These are phyloP conservation scores for Magnaporthiopsis incrustans DNA, from an alignment of 2,329 filamentous ascomycete species.

Conservation along the genomic window DNA sequence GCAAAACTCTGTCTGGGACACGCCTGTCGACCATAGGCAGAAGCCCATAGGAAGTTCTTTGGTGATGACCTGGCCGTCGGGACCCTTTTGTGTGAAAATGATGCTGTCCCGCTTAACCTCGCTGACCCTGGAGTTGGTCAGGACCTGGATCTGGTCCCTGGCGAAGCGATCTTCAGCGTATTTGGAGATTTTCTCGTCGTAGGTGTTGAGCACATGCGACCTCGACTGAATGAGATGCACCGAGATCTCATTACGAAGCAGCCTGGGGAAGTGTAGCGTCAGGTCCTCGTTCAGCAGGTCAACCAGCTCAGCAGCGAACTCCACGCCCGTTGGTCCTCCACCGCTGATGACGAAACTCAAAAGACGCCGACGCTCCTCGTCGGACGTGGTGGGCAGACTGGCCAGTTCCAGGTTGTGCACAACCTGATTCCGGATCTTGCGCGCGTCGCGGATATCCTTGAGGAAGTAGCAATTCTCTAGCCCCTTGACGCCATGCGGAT, in stretches of 20 bases:
- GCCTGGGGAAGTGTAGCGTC: conserved; percentile 70
- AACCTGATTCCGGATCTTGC: conserved; percentile 79
- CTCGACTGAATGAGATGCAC: conserved; percentile 95
- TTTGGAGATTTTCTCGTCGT: conserved; percentile 86
- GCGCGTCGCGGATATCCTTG: conserved; percentile 90
- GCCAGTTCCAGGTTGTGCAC: conserved; percentile 85
- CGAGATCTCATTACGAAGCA: conserved; percentile 94
- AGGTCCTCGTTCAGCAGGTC: conserved; percentile 96
- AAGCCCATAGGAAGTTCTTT: conserved; percentile 96
- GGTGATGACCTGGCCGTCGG: conserved; percentile 64
- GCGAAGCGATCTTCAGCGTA: conserved; percentile 89
- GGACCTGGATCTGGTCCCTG: conserved; percentile 82
- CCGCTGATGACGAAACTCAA: conserved; percentile 95
- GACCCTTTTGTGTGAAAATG: conserved; percentile 74
- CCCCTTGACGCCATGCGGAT: conserved; percentile 91
- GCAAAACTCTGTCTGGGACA: conserved; percentile 76
- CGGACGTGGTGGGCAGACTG: conserved; percentile 83
- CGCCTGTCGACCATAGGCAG: conserved; percentile 95
- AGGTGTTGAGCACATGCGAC: conserved; percentile 93
- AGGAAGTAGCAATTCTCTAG: conserved; percentile 91
- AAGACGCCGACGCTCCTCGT: conserved; percentile 78
- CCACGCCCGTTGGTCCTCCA: conserved; percentile 91
- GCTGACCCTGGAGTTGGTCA: conserved; percentile 88
- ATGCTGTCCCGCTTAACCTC: conserved; percentile 81
- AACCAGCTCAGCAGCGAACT: conserved; percentile 93